Percentiles rank a stretch among this genome's conserved stretches.
phyloP scores from a whole-genome alignment of 1,284 basidiomycete species.

The Tausonia pullulans region DNA sequence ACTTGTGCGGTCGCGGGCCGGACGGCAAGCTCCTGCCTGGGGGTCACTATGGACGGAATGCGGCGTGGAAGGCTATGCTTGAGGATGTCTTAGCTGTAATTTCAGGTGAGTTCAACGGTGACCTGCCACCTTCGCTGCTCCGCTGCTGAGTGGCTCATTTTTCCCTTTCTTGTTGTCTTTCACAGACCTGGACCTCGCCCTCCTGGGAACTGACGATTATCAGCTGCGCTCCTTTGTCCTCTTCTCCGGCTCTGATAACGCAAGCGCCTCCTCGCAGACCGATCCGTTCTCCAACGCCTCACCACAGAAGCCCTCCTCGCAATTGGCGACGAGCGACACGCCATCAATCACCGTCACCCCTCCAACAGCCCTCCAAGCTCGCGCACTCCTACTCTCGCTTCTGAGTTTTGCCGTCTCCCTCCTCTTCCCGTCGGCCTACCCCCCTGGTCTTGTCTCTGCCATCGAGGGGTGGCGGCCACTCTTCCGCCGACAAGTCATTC shows the following conservation, averaged over 20 bases:
- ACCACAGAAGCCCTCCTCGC: neutral
- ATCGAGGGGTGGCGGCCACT: neutral
- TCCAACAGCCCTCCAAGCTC: neutral
- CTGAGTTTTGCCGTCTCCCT: conserved; percentile 2
- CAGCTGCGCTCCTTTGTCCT: neutral
- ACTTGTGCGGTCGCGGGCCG: neutral
- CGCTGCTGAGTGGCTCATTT: no score
- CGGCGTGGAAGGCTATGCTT: conserved; percentile 2
- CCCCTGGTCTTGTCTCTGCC: neutral
- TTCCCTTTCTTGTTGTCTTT: no score
- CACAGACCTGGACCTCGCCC: no score
- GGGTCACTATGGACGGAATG: neutral
- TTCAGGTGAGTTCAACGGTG: neutral
- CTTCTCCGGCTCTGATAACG: neutral
- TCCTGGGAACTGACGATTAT: neutral
- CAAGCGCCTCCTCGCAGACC: neutral
- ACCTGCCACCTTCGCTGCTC: no score
- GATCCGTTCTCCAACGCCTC: neutral
- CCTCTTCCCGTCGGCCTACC: neutral
- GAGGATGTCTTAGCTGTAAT: neutral
- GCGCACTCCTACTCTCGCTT: conserved; percentile 7
- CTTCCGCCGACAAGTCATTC: neutral
- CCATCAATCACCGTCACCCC: neutral
- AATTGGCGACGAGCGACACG: neutral
- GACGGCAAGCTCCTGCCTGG: neutral